Base-by-base conservation (phyloP, 2,329 filamentous ascomycete species). In the Hypoxylon sp. region DNA sequence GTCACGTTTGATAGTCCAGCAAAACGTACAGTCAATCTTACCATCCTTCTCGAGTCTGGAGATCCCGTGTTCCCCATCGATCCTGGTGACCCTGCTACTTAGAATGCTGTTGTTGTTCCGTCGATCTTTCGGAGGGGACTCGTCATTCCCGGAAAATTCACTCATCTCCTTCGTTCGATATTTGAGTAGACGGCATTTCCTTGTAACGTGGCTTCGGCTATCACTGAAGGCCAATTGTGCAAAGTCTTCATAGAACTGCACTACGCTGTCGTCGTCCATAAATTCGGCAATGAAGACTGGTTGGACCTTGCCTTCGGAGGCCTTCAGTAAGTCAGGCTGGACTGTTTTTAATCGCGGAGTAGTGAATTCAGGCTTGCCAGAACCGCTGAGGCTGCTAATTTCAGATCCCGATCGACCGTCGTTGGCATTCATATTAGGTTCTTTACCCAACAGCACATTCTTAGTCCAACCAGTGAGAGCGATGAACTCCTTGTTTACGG, bases 191-290 rank as follows among this genome's bases (percentile, higher is more conserved):
- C 91, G 90, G 65, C 91, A 94, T 57, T 87, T 88, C 44, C 89
- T 87, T 65, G 87, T 90, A 34, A 95, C 90, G 62, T 87, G 89
- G 11, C 92, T 91, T 21, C 91, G 83, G 27, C 91, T 91, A 68
- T 97, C 91, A 25, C 91, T 91, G 71, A 97, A 97, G 0, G 93
- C 93, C 2, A 97, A 79, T 57, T 92, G 87, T 0, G 93, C 89
- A 73, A 96, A 97, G 69, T 97, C 91, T 62, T 97, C 92, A 69
- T 97, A 96, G 70, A 97, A 97, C 61, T 96, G 87, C 3, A 97
- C 87, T 0, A 96, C 91, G 49, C 88, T 92, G 64, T 96, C 91
- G 59, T 97, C 91, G 63, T 97, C 94, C 62, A 99, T 82, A 21
- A 99, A 78, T 69, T 97, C 93, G 0, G 93, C 91, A 36, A 97